phyloP scores from a whole-genome alignment of 176 grass and related monocot genomes.

The Carex cristatella region DNA sequence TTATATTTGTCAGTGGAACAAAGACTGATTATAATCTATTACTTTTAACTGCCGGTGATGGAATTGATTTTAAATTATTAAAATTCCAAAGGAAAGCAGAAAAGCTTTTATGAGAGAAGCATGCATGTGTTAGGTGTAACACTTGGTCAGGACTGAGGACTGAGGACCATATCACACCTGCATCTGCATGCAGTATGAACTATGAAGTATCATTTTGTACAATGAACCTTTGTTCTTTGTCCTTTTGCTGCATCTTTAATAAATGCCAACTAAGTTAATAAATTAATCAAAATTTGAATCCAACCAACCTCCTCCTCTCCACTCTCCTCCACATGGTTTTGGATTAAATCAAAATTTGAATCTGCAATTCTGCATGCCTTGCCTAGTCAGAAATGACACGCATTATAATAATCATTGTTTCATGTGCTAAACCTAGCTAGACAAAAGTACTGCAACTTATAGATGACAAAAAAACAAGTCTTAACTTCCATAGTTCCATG shows the following conservation, averaged over 20 bases:
- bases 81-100: neutral
- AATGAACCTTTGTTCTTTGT: slow-evolving; percentile 15
- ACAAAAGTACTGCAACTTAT: neutral
- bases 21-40: too few species aligned
- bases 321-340: slow-evolving; percentile 16
- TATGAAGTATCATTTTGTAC: neutral
- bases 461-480: neutral
- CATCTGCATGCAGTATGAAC: neutral
- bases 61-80: neutral
- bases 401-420: slow-evolving; percentile 7
- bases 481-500: neutral
- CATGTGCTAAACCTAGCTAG: slow-evolving; percentile 11
- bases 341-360: neutral
- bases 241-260: neutral
- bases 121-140: slow-evolving; percentile 5
- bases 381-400: neutral
- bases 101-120: neutral
- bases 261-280: neutral
- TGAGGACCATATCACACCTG: neutral
- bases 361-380: too few species aligned
- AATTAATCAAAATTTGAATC: neutral
- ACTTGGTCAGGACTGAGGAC: neutral
- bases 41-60: too few species aligned
- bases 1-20: too few species aligned
- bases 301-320: neutral